A percentile compares a stretch with the other conserved stretches of the same genome.
These are phyloP conservation scores for Ajuga chamaepitys DNA, from an alignment of 257 asterid genomes.

Conservation along the genomic window DNA sequence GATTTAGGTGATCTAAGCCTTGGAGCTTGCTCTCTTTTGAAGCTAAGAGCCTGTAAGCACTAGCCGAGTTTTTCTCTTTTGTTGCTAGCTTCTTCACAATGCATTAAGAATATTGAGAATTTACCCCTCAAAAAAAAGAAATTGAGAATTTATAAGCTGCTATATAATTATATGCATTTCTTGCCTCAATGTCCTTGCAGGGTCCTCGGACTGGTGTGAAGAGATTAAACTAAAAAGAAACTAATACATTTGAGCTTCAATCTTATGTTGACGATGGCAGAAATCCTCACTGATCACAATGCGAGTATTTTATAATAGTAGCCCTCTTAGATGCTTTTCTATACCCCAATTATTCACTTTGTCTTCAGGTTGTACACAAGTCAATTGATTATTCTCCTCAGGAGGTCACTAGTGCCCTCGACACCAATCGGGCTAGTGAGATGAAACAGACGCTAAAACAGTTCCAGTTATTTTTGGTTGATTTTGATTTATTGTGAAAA, in stretches of 20 bases:
- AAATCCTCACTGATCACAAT: constrained; percentile 64
- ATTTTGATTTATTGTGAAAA: too few relatives aligned
- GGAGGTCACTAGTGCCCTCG: constrained; percentile 64
- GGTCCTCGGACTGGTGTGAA: constrained; percentile 76
- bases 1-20: too few relatives aligned
- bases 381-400: constrained; percentile 62
- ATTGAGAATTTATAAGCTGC: too few relatives aligned
- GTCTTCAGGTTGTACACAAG: constrained; percentile 54
- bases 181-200: constrained; percentile 31
- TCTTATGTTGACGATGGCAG: constrained; percentile 88
- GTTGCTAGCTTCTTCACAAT: too few relatives aligned
- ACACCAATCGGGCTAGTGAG: constrained; percentile 24
- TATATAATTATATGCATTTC: too few relatives aligned
- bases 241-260: constrained; percentile 61
- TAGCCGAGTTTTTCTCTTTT: too few relatives aligned
- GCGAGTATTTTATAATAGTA: constrained; percentile 31
- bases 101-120: too few relatives aligned
- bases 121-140: too few relatives aligned
- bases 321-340: constrained; percentile 17
- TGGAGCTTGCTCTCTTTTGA: too few relatives aligned
- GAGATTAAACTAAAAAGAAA: constrained; percentile 55
- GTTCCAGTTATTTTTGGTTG: constrained; percentile 56
- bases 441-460: constrained; percentile 52
- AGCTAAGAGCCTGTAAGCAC: too few relatives aligned
- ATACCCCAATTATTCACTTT: background rate